A percentile compares a stretch with the other conserved stretches of the same genome.
phyloP scores from a whole-genome alignment of 805 yeast genomes.

The Wickerhamiella slavikovae region DNA sequence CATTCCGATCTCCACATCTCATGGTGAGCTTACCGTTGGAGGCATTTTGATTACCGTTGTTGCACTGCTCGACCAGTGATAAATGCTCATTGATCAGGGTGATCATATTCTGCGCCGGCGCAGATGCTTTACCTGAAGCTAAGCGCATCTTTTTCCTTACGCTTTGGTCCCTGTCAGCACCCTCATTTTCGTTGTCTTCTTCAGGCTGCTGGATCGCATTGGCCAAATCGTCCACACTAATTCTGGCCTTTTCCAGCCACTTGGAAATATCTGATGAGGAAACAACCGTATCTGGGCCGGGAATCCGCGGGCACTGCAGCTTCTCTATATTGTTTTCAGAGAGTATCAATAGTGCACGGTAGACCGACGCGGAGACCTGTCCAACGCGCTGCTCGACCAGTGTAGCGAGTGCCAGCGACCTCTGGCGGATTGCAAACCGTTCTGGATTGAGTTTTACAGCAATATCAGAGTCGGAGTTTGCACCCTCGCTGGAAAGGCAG shows the following conservation, averaged over 20 bases:
- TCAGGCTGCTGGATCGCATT: not conserved
- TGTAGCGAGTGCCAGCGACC: slow-evolving; percentile 42
- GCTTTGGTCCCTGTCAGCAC: too few relatives aligned
- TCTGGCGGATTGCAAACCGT: slow-evolving; percentile 43
- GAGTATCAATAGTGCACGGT: slow-evolving; percentile 31
- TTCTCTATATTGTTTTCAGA: slow-evolving; percentile 26
- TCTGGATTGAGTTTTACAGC: slow-evolving; percentile 29
- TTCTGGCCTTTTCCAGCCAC: too few relatives aligned
- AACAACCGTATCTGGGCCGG: slow-evolving; percentile 10
- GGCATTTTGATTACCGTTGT: too few relatives aligned
- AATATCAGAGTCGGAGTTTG: not conserved
- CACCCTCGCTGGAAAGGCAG: too few relatives aligned
- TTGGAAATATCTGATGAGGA: too few relatives aligned
- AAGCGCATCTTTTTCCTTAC: too few relatives aligned
- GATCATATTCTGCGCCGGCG: too few relatives aligned
- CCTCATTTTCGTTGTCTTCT: not conserved
- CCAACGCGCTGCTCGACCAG: slow-evolving; percentile 56
- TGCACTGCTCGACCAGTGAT: slow-evolving; percentile 29
- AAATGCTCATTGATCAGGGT: slow-evolving; percentile 39
- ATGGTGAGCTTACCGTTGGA: slow-evolving; percentile 33
- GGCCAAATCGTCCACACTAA: not conserved
- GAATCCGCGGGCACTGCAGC: slow-evolving; percentile 13
- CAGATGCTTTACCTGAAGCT: too few relatives aligned
- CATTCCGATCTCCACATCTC: slow-evolving; percentile 32
- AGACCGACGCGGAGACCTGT: slow-evolving; percentile 40